These are phyloP conservation scores for Trichoderma gracile DNA, from an alignment of 2,329 filamentous ascomycete species.

Conservation along the genomic window DNA sequence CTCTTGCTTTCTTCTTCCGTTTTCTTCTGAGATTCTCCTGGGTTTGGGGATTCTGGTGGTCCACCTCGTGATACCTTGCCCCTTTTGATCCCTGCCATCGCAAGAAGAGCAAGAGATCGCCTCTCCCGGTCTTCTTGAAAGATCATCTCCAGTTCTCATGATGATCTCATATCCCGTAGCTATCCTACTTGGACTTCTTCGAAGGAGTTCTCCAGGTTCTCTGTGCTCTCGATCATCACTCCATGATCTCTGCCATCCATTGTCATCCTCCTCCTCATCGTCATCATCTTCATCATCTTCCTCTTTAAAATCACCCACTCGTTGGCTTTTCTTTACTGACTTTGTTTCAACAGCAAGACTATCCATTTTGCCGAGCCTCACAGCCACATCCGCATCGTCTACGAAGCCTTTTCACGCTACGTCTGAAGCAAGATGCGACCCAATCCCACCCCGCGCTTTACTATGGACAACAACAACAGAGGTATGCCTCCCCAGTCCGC, in stretches of 20 bases:
- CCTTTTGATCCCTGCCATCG: too few species aligned
- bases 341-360: not conserved
- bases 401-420: slow-evolving; percentile 2
- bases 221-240: too few species aligned
- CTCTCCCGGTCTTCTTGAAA: too few species aligned
- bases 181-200: too few species aligned
- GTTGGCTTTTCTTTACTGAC: not conserved
- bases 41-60: too few species aligned
- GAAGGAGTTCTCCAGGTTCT: not conserved
- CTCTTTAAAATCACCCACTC: too few species aligned
- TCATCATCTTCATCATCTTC: not conserved
- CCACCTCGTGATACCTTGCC: not conserved
- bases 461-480: not conserved
- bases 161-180: too few species aligned
- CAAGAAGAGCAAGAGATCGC: too few species aligned
- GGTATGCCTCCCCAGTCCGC: not conserved
- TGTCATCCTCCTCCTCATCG: not conserved
- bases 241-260: not conserved
- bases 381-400: slow-evolving; percentile 5
- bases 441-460: not conserved
- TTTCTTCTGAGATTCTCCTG: not conserved
- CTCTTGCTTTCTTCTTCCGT: not conserved
- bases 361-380: slow-evolving; percentile 6
- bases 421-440: not conserved
- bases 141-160: too few species aligned